Percentiles rank a stretch among this genome's conserved stretches.
Evolutionary conservation across 306 rosid species (phyloP).

Genomic region (Sindora glabra): DNA sequence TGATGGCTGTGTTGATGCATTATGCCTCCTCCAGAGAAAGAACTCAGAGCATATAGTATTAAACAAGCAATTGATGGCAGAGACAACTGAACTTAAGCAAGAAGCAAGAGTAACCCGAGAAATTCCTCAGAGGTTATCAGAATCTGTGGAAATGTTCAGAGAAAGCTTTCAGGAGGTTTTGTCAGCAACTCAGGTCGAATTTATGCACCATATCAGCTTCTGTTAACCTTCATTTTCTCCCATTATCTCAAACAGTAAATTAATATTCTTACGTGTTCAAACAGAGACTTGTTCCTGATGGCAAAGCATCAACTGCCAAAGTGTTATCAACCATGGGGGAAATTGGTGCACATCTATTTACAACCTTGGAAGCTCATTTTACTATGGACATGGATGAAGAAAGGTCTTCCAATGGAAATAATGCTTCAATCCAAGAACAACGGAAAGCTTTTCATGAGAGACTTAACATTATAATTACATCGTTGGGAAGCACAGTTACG

Average conservation of each 20-base stretch:
- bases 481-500: constrained; percentile 33
- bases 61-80: constrained; percentile 32
- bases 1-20: background rate
- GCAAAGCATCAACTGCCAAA: constrained; percentile 38
- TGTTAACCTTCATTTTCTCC: constrained; percentile 3
- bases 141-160: constrained; percentile 50
- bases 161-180: constrained; percentile 51
- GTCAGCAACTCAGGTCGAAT: constrained; percentile 57
- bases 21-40: constrained; percentile 43
- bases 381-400: constrained; percentile 26
- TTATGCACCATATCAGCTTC: constrained; percentile 7
- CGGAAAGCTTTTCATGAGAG: constrained; percentile 41
- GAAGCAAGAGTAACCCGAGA: constrained; percentile 43
- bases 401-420: constrained; percentile 19
- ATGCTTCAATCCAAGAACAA: constrained; percentile 39
- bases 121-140: constrained; percentile 38
- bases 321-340: constrained; percentile 61
- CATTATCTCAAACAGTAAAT: constrained; percentile 3
- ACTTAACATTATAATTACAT: constrained; percentile 42
- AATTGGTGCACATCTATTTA: constrained; percentile 49
- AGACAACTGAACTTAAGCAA: constrained; percentile 41
- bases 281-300: constrained; percentile 44
- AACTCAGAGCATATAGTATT: constrained; percentile 41
- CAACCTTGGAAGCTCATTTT: constrained; percentile 53
- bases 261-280: constrained; percentile 10